These are phyloP conservation scores for Lantana camara DNA, from an alignment of 257 asterid genomes.

Conservation along the genomic window DNA sequence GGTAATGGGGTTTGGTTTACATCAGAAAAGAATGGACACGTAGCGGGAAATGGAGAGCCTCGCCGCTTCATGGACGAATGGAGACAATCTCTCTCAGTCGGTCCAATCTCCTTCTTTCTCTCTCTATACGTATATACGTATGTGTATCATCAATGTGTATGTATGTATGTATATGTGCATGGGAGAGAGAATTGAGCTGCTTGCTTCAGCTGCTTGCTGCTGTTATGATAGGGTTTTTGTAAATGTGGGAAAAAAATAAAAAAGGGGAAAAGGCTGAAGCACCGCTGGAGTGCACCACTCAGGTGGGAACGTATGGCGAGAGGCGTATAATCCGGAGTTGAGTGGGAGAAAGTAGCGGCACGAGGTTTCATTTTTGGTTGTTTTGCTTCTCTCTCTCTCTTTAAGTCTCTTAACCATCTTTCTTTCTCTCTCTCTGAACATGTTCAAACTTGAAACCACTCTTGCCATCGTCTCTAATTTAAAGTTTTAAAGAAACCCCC, in stretches of 20 bases:
- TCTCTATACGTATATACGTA: neutral
- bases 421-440: conserved; percentile 17
- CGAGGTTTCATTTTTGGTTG: conserved; percentile 38
- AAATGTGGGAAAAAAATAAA: neutral
- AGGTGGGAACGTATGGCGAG: conserved; percentile 61
- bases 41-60: conserved; percentile 31
- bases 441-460: conserved; percentile 10
- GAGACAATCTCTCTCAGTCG: conserved; percentile 44
- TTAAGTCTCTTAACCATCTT: neutral
- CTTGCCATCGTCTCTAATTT: neutral
- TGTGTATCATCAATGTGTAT: neutral
- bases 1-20: conserved; percentile 22
- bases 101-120: conserved; percentile 36
- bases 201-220: too few relatives aligned
- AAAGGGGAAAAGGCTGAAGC: conserved; percentile 46
- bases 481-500: neutral
- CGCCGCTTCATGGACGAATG: conserved; percentile 65
- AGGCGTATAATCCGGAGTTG: conserved; percentile 64
- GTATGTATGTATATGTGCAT: neutral
- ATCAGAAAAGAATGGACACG: conserved; percentile 50
- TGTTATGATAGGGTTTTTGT: conserved; percentile 12
- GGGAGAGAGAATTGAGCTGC: conserved; percentile 55
- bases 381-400: conserved; percentile 23
- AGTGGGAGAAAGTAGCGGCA: conserved; percentile 57
- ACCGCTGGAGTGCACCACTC: conserved; percentile 69